Evolutionary conservation across 768 basidiomycete species (phyloP).

Genomic region (Boletus coccyginus): DNA sequence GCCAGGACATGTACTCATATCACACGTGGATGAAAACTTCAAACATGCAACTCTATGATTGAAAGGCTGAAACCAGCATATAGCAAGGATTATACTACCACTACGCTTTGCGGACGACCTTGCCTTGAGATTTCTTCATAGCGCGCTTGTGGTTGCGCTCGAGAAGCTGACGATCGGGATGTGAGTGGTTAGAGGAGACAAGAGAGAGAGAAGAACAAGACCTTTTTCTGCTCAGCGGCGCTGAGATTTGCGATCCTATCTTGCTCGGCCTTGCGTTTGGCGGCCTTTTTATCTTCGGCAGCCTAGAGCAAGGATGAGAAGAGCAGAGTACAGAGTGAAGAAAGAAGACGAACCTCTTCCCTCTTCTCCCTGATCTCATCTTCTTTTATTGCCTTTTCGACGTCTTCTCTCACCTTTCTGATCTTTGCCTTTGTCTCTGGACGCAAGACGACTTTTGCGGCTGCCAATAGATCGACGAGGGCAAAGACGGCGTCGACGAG

Average conservation of each 20-base stretch:
- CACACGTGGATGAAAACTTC: slow-evolving; percentile 9
- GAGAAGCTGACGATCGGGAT: slow-evolving; percentile 41
- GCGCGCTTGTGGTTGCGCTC: slow-evolving; percentile 77
- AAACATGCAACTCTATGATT: slow-evolving; percentile 14
- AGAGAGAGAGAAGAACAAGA: slow-evolving; percentile 19
- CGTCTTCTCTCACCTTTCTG: slow-evolving; percentile 66
- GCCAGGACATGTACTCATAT: slow-evolving; percentile 3
- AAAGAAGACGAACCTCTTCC: slow-evolving; percentile 52
- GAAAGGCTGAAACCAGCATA: neutral
- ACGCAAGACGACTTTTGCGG: slow-evolving; percentile 52
- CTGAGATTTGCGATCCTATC: slow-evolving; percentile 71
- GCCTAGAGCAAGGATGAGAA: slow-evolving; percentile 32
- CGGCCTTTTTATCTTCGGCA: slow-evolving; percentile 66
- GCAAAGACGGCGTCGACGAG: slow-evolving; percentile 71
- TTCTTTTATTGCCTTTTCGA: slow-evolving; percentile 65
- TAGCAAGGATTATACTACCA: slow-evolving; percentile 1
- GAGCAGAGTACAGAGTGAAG: neutral
- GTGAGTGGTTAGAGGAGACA: neutral
- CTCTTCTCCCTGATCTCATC: slow-evolving; percentile 65
- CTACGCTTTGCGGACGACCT: slow-evolving; percentile 39
- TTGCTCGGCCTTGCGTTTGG: slow-evolving; percentile 71
- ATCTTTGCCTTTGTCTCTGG: slow-evolving; percentile 84
- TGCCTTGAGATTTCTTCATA: slow-evolving; percentile 68
- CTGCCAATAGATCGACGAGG: slow-evolving; percentile 64
- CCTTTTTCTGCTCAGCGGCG: slow-evolving; percentile 83